phyloP scores from a whole-genome alignment of 805 yeast species.

The Kodamaea laetipori region DNA sequence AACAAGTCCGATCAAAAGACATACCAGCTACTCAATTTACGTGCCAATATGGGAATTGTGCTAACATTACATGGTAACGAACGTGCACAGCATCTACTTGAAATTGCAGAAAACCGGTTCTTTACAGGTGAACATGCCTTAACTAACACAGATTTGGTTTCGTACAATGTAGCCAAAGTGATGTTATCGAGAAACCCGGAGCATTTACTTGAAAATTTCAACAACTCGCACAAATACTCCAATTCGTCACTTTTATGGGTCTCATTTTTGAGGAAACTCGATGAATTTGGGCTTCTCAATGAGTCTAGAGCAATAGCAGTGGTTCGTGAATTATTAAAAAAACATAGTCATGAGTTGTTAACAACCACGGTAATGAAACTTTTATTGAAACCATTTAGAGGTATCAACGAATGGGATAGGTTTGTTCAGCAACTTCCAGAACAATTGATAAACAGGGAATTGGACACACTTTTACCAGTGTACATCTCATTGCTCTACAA shows the following conservation, averaged over 20 bases:
- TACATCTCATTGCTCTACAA: constrained; percentile 30
- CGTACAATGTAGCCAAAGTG: constrained; percentile 28
- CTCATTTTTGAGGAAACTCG: constrained; percentile 34
- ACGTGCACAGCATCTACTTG: constrained; percentile 30
- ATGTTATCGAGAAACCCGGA: constrained; percentile 36
- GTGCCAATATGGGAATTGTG: constrained; percentile 41
- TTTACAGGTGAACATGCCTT: constrained; percentile 13
- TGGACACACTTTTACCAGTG: constrained; percentile 28
- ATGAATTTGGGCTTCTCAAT: constrained; percentile 35
- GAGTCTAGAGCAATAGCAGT: constrained; percentile 29
- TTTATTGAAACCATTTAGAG: constrained; percentile 33
- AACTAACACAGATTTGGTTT: constrained; percentile 22
- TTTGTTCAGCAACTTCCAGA: constrained; percentile 18
- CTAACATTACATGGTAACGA: constrained; percentile 27
- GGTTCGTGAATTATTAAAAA: constrained; percentile 26
- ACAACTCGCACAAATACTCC: constrained; percentile 24
- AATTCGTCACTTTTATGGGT: constrained; percentile 38
- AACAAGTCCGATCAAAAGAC: constrained; percentile 13
- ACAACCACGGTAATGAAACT: constrained; percentile 35
- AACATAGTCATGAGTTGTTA: constrained; percentile 25
- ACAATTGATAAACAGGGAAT: constrained; percentile 4
- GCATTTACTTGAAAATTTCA: constrained; percentile 37
- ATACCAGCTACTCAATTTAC: constrained; percentile 24
- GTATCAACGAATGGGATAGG: constrained; percentile 24
- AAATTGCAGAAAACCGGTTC: constrained; percentile 28